Evolutionary conservation across 176 grass and related monocot genomes (phyloP).

Genomic region (Panicum miliaceum): DNA sequence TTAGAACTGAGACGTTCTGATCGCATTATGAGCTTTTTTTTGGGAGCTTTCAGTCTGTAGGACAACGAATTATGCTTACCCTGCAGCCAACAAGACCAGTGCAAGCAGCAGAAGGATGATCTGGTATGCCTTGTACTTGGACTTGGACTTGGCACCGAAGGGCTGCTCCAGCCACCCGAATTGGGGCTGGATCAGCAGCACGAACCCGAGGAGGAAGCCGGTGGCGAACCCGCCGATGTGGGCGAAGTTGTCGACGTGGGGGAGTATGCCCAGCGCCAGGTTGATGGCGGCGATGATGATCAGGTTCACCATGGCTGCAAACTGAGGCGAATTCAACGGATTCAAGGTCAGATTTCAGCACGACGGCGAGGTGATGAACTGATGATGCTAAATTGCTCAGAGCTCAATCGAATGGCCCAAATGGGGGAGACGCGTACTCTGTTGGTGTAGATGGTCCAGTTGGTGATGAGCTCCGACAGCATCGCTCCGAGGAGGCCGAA

Average conservation of each 20-base stretch:
- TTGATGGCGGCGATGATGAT: conserved; percentile 75
- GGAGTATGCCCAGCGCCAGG: conserved; percentile 78
- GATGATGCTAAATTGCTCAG: background rate
- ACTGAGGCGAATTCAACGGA: conserved; percentile 22
- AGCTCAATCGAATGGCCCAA: background rate
- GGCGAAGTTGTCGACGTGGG: conserved; percentile 84
- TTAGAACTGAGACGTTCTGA: background rate
- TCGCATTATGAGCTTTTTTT: no score
- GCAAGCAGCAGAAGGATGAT: conserved; percentile 56
- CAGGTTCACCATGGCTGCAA: conserved; percentile 68
- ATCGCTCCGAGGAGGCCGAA: conserved; percentile 90
- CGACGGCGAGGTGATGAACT: background rate
- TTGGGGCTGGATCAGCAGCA: conserved; percentile 74
- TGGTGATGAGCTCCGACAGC: conserved; percentile 86
- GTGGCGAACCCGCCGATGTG: conserved; percentile 79
- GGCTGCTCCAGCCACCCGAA: conserved; percentile 65
- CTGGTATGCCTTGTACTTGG: conserved; percentile 71
- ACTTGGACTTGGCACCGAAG: conserved; percentile 29
- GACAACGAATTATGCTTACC: conserved; percentile 46
- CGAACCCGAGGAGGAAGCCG: conserved; percentile 75
- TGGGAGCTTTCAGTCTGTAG: background rate
- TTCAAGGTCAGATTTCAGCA: background rate
- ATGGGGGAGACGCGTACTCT: conserved; percentile 39
- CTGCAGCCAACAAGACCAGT: conserved; percentile 49
- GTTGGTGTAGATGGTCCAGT: conserved; percentile 83